Percentiles rank a stretch among this genome's conserved stretches.
These are phyloP conservation scores for Cladosporium sphaerospermum DNA, from an alignment of 2,329 filamentous ascomycete genomes.

Conservation along the genomic window DNA sequence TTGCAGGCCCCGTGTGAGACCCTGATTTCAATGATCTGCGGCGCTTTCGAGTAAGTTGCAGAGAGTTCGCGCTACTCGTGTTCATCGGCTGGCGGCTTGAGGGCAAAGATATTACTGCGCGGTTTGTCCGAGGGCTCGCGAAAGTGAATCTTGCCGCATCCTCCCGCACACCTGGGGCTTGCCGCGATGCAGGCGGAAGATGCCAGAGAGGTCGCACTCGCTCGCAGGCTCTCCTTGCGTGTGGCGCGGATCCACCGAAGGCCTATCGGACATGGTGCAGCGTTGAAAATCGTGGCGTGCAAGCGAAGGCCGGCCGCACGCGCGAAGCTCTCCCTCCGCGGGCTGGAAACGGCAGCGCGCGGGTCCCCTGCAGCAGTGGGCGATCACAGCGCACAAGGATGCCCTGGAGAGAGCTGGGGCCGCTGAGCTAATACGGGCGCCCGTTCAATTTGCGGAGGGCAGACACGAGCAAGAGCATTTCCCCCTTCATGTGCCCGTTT, in stretches of 20 bases:
- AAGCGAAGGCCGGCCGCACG: background rate
- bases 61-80: background rate
- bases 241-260: background rate
- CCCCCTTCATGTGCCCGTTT: background rate
- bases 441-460: constrained; percentile 11
- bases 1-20: background rate
- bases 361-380: background rate
- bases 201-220: too few species aligned
- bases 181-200: too few species aligned
- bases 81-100: background rate
- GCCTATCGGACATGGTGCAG: background rate
- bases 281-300: background rate
- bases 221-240: background rate
- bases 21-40: background rate
- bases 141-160: too few species aligned
- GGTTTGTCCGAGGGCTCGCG: background rate
- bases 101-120: constrained; percentile 1
- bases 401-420: background rate
- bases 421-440: background rate
- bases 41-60: background rate
- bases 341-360: background rate
- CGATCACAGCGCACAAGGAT: constrained; percentile 2
- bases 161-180: too few species aligned
- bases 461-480: background rate
- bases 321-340: too few species aligned